Conservation (phyloP, 306 rosid species). For the Corylus heterophylla region DNA sequence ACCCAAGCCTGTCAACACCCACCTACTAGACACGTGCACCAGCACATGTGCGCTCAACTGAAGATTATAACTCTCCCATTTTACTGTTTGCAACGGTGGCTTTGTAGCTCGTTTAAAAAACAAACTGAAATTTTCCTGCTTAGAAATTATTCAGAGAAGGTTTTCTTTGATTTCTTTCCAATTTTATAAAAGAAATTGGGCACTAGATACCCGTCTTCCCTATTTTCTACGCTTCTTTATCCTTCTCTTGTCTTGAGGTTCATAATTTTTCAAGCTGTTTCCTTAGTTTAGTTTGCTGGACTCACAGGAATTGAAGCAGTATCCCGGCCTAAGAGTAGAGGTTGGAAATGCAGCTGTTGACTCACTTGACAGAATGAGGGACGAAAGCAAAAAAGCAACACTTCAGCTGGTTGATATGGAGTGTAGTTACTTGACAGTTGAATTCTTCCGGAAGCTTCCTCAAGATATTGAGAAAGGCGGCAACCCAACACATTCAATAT, state of each 20-base stretch:
- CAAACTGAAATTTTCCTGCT: not conserved
- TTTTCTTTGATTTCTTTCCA: not conserved
- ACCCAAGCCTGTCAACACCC: not conserved
- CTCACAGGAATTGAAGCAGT: constrained; percentile 81
- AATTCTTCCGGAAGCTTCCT: constrained; percentile 92
- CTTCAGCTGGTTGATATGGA: constrained; percentile 93
- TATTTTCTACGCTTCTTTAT: not conserved
- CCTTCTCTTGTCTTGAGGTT: not conserved
- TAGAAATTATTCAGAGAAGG: not conserved
- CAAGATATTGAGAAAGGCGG: constrained; percentile 97
- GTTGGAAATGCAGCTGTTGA: constrained; percentile 81
- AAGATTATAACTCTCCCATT: not conserved
- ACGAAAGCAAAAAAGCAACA: constrained; percentile 83
- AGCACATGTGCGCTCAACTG: not conserved
- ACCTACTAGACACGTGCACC: not conserved
- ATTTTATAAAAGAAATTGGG: not conserved
- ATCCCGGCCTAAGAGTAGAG: constrained; percentile 89
- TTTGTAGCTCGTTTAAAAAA: not conserved
- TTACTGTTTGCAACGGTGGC: not conserved
- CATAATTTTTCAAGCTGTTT: constrained; percentile 9
- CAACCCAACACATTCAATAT: constrained; percentile 92
- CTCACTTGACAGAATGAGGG: constrained; percentile 82
- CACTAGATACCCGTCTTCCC: not conserved
- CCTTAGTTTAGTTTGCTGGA: constrained; percentile 9
- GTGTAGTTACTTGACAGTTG: constrained; percentile 84